Conservation (phyloP, 2,329 filamentous ascomycete species). For the Colletotrichum agaves region DNA sequence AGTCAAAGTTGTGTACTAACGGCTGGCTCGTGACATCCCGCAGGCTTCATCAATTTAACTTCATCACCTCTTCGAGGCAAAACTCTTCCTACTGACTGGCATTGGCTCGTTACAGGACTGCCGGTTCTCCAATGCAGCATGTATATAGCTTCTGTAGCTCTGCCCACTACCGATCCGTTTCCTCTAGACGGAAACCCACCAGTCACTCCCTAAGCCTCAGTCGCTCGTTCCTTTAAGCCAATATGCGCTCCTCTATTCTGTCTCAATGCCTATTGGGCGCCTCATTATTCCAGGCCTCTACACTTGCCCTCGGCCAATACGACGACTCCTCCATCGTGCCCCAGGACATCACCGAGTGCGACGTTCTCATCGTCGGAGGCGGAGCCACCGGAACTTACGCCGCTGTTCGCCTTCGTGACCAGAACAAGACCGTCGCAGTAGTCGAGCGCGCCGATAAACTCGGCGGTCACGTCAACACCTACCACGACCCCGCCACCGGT, state of each 20-base stretch:
- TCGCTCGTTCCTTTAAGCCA: slow-evolving; percentile 12
- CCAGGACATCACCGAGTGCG: slow-evolving; percentile 41
- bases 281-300: slow-evolving; percentile 15
- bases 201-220: slow-evolving; percentile 9
- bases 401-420: slow-evolving; percentile 60
- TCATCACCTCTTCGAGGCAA: slow-evolving; percentile 21
- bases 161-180: too few species aligned
- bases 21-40: too few species aligned
- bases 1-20: too few species aligned
- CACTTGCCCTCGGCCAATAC: slow-evolving; percentile 21
- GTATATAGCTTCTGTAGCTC: slow-evolving; percentile 20
- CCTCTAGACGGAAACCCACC: neutral
- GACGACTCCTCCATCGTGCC: slow-evolving; percentile 31
- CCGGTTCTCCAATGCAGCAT: slow-evolving; percentile 5
- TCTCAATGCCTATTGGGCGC: slow-evolving; percentile 28
- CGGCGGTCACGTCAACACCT: slow-evolving; percentile 62
- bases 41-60: slow-evolving; percentile 34
- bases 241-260: slow-evolving; percentile 17
- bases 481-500: slow-evolving; percentile 51
- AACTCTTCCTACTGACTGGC: neutral
- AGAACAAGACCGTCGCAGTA: slow-evolving; percentile 58
- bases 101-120: slow-evolving; percentile 7
- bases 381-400: slow-evolving; percentile 63
- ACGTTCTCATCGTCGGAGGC: slow-evolving; percentile 64
- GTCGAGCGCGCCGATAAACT: slow-evolving; percentile 49